These are phyloP conservation scores for Paramyrothecium sp. DNA, from an alignment of 2,329 filamentous ascomycete species.

Conservation along the genomic window DNA sequence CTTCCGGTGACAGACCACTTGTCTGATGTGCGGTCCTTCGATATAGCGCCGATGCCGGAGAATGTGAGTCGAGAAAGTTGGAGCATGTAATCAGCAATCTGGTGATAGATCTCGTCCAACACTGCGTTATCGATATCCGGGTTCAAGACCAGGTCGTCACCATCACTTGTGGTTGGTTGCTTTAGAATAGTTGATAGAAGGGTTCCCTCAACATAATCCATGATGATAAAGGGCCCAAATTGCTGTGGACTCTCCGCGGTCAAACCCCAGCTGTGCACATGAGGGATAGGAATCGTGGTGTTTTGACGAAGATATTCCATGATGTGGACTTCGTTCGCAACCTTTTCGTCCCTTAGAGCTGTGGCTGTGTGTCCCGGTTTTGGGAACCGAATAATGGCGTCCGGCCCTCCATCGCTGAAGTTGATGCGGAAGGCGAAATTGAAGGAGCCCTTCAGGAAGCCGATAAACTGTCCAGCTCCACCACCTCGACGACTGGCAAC, in stretches of 20 bases:
- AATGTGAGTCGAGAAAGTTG: slow-evolving; percentile 29
- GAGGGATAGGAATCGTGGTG: slow-evolving; percentile 28
- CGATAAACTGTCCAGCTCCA: background rate
- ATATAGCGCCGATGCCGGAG: slow-evolving; percentile 30
- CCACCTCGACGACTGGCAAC: background rate
- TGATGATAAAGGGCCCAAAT: slow-evolving; percentile 30
- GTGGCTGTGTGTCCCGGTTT: slow-evolving; percentile 18
- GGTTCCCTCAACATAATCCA: slow-evolving; percentile 26
- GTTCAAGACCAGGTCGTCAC: slow-evolving; percentile 17
- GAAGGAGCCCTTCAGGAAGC: slow-evolving; percentile 24
- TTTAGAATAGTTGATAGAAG: slow-evolving; percentile 18
- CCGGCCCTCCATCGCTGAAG: slow-evolving; percentile 16
- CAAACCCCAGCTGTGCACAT: slow-evolving; percentile 21
- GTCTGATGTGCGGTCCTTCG: slow-evolving; percentile 10
- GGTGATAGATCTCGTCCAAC: slow-evolving; percentile 17
- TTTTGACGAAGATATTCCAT: slow-evolving; percentile 24
- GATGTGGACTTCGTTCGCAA: slow-evolving; percentile 22
- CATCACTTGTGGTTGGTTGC: slow-evolving; percentile 18
- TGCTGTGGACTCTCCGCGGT: slow-evolving; percentile 25
- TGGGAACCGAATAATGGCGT: slow-evolving; percentile 23
- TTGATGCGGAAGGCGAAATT: no score
- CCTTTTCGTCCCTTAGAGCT: slow-evolving; percentile 25
- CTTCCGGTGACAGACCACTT: slow-evolving; percentile 27
- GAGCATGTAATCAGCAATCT: slow-evolving; percentile 21
- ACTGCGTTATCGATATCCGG: slow-evolving; percentile 15